Conservation (phyloP, 306 rosid species). For the Oemleria cerasiformis region DNA sequence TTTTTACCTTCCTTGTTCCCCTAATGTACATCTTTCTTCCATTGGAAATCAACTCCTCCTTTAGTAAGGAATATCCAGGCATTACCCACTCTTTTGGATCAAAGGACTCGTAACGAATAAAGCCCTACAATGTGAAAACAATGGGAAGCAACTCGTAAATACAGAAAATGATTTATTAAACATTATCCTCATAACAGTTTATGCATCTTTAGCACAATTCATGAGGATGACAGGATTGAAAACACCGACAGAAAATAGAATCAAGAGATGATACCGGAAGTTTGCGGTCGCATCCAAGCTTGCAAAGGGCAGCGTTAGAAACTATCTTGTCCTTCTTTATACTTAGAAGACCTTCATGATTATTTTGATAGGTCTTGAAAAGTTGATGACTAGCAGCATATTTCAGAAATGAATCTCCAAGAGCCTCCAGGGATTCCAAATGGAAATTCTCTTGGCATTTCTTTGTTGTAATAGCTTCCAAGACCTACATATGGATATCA, state of each 20-base stretch:
- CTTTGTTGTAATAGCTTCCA: slow-evolving; percentile 84
- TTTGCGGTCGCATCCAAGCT: slow-evolving; percentile 48
- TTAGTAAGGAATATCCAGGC: slow-evolving; percentile 50
- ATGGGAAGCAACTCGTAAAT: not conserved
- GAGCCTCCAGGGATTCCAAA: slow-evolving; percentile 83
- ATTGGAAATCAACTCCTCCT: slow-evolving; percentile 32
- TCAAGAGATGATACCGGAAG: slow-evolving; percentile 54
- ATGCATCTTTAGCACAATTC: not conserved
- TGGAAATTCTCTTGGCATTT: slow-evolving; percentile 68
- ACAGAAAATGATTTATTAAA: not conserved
- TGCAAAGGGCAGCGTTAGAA: slow-evolving; percentile 65
- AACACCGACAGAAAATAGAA: not conserved
- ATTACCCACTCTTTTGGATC: slow-evolving; percentile 64
- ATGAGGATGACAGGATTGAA: slow-evolving; percentile 8
- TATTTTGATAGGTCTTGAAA: slow-evolving; percentile 42
- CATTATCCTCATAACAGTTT: not conserved
- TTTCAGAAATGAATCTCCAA: slow-evolving; percentile 92
- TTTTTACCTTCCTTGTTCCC: slow-evolving; percentile 44
- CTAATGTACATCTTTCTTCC: slow-evolving; percentile 34
- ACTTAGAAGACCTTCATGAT: slow-evolving; percentile 79
- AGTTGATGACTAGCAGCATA: slow-evolving; percentile 72
- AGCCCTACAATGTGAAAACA: slow-evolving; percentile 57
- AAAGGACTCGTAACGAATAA: slow-evolving; percentile 57
- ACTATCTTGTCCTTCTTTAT: slow-evolving; percentile 58
- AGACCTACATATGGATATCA: slow-evolving; percentile 44